Evolutionary conservation across 2,329 filamentous ascomycete species (phyloP).

Genomic region (Cladobotryum protrusum): DNA sequence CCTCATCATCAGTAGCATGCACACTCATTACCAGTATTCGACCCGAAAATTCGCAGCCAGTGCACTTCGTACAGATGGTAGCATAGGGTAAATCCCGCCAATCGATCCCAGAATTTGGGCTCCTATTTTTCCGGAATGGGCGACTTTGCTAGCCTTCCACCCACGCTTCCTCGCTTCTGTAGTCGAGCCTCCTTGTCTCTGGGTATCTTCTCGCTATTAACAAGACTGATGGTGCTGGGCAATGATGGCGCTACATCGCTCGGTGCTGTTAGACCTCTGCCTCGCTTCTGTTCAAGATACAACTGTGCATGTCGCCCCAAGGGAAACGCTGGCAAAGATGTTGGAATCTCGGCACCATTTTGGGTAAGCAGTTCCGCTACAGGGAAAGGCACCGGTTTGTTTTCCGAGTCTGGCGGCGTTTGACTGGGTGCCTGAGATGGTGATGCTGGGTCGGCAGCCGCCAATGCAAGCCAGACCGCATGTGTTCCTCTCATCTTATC

Average conservation of each 20-base stretch:
- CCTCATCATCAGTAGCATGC: slow-evolving; percentile 12
- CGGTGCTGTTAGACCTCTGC: slow-evolving; percentile 39
- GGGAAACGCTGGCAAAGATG: slow-evolving; percentile 70
- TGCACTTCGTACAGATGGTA: slow-evolving; percentile 28
- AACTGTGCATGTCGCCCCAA: slow-evolving; percentile 72
- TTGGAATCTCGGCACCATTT: slow-evolving; percentile 85
- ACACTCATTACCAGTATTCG: slow-evolving; percentile 7
- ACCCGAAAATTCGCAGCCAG: slow-evolving; percentile 19
- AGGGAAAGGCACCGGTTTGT: slow-evolving; percentile 66
- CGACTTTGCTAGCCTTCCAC: slow-evolving; percentile 62
- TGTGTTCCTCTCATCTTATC: slow-evolving; percentile 87
- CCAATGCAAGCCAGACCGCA: slow-evolving; percentile 82
- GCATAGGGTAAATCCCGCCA: slow-evolving; percentile 32
- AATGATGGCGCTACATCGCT: slow-evolving; percentile 57
- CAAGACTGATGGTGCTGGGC: slow-evolving; percentile 36
- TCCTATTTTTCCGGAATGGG: slow-evolving; percentile 58
- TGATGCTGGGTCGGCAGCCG: slow-evolving; percentile 82
- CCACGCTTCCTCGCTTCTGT: slow-evolving; percentile 74
- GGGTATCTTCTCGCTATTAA: slow-evolving; percentile 43
- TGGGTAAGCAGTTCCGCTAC: slow-evolving; percentile 87
- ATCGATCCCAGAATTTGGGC: slow-evolving; percentile 33
- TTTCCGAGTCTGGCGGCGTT: slow-evolving; percentile 35
- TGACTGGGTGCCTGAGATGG: slow-evolving; percentile 50
- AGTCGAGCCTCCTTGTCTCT: slow-evolving; percentile 62
- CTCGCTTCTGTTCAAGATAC: slow-evolving; percentile 75